These are phyloP conservation scores for Leccinum pellstonianum DNA, from an alignment of 768 basidiomycete genomes.

Conservation along the genomic window DNA sequence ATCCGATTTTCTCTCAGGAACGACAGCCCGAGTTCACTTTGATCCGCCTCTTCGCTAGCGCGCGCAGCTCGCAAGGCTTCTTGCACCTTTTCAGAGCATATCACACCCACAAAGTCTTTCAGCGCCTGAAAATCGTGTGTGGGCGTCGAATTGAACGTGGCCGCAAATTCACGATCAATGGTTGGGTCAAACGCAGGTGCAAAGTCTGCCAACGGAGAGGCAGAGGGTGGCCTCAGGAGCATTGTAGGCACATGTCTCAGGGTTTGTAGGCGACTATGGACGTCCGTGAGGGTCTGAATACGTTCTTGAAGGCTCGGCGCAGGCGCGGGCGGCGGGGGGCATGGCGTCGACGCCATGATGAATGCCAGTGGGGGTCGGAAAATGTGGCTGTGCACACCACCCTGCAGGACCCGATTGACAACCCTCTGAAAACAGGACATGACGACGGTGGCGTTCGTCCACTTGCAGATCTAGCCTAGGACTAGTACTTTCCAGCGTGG, in stretches of 20 bases:
- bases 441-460: conserved; percentile 7
- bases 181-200: conserved; percentile 28
- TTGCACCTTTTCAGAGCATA: conserved; percentile 55
- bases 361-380: neutral
- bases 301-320: conserved; percentile 38
- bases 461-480: neutral
- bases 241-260: conserved; percentile 46
- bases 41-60: conserved; percentile 54
- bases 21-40: conserved; percentile 45
- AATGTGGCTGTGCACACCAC: conserved; percentile 21
- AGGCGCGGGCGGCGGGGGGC: neutral
- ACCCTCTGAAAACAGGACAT: neutral
- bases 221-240: conserved; percentile 41
- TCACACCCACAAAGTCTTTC: conserved; percentile 44
- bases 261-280: conserved; percentile 43
- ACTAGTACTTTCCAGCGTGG: conserved; percentile 7
- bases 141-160: conserved; percentile 28
- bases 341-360: conserved; percentile 7
- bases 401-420: neutral
- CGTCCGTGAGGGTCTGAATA: conserved; percentile 46
- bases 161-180: conserved; percentile 30
- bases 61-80: conserved; percentile 54
- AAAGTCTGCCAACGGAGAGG: conserved; percentile 24
- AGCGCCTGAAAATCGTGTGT: conserved; percentile 47
- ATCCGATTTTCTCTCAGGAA: conserved; percentile 52